phyloP scores from a whole-genome alignment of 2,329 filamentous ascomycete species.

The Anisogramma anomala region DNA sequence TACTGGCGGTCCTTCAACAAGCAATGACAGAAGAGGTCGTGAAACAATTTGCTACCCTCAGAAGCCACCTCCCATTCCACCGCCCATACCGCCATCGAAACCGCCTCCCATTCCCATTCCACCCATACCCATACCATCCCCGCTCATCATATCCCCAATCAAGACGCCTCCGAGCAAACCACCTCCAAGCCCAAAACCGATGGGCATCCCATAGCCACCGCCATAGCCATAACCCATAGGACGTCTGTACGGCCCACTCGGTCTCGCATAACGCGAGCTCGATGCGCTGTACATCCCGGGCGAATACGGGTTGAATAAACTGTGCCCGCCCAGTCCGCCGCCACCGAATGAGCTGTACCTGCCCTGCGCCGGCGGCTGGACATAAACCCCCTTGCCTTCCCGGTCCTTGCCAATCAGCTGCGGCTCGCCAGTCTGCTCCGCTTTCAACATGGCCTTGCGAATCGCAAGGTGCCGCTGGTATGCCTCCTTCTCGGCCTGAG shows the following conservation, averaged over 20 bases:
- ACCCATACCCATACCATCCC: neutral
- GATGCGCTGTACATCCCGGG: conserved; percentile 1
- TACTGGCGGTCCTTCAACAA: no score
- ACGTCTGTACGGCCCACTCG: conserved; percentile 3
- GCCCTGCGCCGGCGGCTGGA: conserved; percentile 37
- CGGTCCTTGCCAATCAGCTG: conserved; percentile 43
- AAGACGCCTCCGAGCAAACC: neutral
- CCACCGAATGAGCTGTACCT: neutral
- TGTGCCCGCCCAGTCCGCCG: conserved; percentile 1
- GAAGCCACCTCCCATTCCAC: neutral
- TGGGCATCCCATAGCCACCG: conserved; percentile 6
- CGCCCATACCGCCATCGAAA: neutral
- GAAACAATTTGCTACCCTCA: neutral
- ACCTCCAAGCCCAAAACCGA: neutral
- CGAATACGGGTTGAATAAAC: neutral
- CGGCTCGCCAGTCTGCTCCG: conserved; percentile 42
- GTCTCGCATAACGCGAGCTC: neutral
- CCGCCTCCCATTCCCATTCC: neutral
- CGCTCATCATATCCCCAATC: neutral
- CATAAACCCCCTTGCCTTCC: conserved; percentile 44
- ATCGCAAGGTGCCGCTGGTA: conserved; percentile 41
- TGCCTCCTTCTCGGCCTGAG: conserved; percentile 36
- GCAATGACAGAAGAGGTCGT: no score
- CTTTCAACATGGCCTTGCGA: conserved; percentile 37
- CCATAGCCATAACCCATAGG: conserved; percentile 7